Conservation (phyloP, 2,329 filamentous ascomycete species). For the Ophiobolus disseminans region DNA sequence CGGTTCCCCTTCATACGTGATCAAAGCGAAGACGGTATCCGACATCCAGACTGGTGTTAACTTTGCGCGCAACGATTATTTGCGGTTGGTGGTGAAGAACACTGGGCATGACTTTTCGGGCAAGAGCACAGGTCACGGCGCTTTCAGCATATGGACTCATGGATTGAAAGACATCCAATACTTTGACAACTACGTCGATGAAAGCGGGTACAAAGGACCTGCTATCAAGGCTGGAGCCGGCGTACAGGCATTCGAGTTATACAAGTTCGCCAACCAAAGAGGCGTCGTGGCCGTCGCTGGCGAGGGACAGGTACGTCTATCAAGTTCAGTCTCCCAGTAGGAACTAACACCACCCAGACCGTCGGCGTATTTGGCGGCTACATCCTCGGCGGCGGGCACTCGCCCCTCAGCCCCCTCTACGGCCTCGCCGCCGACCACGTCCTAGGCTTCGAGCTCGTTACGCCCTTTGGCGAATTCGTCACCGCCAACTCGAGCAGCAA, state of each 20-base stretch:
- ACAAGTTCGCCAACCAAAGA: slow-evolving; percentile 37
- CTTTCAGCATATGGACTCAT: slow-evolving; percentile 41
- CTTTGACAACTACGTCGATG: slow-evolving; percentile 32
- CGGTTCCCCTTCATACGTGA: slow-evolving; percentile 35
- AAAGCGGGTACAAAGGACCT: slow-evolving; percentile 34
- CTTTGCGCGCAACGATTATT: slow-evolving; percentile 38
- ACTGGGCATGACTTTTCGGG: slow-evolving; percentile 44
- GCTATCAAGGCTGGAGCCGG: slow-evolving; percentile 43
- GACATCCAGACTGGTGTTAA: slow-evolving; percentile 45
- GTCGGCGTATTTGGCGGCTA: slow-evolving; percentile 59
- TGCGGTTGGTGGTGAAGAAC: slow-evolving; percentile 42
- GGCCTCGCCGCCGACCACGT: slow-evolving; percentile 48
- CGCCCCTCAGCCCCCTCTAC: slow-evolving; percentile 58
- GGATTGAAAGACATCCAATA: slow-evolving; percentile 40
- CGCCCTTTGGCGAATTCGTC: slow-evolving; percentile 31
- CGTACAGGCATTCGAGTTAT: slow-evolving; percentile 41
- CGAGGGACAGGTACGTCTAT: no score
- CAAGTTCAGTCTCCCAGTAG: no score
- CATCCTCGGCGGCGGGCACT: slow-evolving; percentile 60
- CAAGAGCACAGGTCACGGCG: slow-evolving; percentile 35
- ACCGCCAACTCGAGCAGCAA: slow-evolving; percentile 28
- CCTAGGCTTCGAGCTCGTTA: slow-evolving; percentile 45
- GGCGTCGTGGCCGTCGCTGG: slow-evolving; percentile 36
- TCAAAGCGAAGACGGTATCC: slow-evolving; percentile 37
- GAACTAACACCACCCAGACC: slow-evolving; percentile 55